These are phyloP conservation scores for Cryptococcus neoformans DNA, from an alignment of 1,284 basidiomycete genomes.

Conservation along the genomic window DNA sequence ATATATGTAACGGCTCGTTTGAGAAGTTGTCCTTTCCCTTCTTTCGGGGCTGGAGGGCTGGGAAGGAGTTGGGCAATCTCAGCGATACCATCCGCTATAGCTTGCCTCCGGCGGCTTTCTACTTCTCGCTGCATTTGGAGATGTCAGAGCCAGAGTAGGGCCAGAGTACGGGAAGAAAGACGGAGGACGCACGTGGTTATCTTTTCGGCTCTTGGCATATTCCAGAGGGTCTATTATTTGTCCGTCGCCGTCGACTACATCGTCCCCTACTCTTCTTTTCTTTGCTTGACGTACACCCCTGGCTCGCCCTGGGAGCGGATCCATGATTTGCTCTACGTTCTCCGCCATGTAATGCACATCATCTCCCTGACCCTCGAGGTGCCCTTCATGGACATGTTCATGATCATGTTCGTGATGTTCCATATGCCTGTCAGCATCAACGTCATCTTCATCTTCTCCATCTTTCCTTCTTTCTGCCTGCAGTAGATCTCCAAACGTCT, in stretches of 20 bases:
- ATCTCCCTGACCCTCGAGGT: too few relatives aligned
- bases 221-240: constrained; percentile 21
- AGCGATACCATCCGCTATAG: constrained; percentile 95
- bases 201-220: constrained; percentile 39
- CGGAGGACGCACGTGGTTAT: constrained; percentile 37
- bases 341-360: too few relatives aligned
- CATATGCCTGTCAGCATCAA: background rate
- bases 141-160: background rate
- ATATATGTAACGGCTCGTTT: constrained; percentile 35
- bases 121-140: constrained; percentile 77
- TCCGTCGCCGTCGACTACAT: constrained; percentile 17
- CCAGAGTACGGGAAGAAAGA: background rate
- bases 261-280: constrained; percentile 4
- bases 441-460: background rate
- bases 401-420: constrained; percentile 5
- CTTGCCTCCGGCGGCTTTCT: constrained; percentile 85
- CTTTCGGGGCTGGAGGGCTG: constrained; percentile 53
- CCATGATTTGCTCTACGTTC: too few relatives aligned
- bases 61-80: constrained; percentile 86
- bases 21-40: constrained; percentile 39
- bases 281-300: background rate
- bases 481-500: constrained; percentile 13
- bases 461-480: constrained; percentile 7
- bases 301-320: too few relatives aligned
- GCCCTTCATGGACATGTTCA: background rate